phyloP scores from a whole-genome alignment of 345 rosid species.

The Passiflora organensis region DNA sequence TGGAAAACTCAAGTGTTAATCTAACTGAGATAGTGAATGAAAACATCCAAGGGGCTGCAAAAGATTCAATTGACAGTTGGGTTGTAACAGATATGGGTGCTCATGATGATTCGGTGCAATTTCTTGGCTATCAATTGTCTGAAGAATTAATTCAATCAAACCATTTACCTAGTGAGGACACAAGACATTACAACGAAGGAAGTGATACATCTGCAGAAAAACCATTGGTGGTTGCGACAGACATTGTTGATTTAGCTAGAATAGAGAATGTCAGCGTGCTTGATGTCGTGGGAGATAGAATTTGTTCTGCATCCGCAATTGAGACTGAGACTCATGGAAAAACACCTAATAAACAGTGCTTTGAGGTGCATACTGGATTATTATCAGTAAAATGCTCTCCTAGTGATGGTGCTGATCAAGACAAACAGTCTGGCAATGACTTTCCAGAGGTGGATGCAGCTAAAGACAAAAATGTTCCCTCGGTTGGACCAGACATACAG shows the following conservation, averaged over 20 bases:
- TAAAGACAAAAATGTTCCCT: too few relatives aligned
- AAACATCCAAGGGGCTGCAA: not conserved
- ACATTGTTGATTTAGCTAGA: not conserved
- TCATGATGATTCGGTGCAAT: conserved; percentile 3
- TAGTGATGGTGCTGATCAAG: too few relatives aligned
- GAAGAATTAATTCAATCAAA: conserved; percentile 2
- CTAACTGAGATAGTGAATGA: not conserved
- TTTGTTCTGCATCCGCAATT: too few relatives aligned
- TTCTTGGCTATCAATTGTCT: conserved; percentile 6
- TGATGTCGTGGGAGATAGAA: too few relatives aligned
- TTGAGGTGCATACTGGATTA: too few relatives aligned
- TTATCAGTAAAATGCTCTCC: too few relatives aligned
- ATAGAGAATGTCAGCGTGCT: not conserved
- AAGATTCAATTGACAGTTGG: conserved; percentile 14
- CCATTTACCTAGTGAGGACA: conserved; percentile 9
- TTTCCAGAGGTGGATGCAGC: too few relatives aligned
- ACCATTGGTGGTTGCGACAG: not conserved
- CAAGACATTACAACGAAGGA: conserved; percentile 7
- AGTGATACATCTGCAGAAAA: not conserved
- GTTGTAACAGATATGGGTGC: not conserved
- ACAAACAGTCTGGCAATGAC: too few relatives aligned
- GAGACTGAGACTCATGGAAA: too few relatives aligned
- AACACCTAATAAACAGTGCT: too few relatives aligned
- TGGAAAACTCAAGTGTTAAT: conserved; percentile 5
- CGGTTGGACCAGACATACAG: too few relatives aligned